phyloP scores from a whole-genome alignment of 2,329 filamentous ascomycete species.

The Pseudophaeomoniella oleicola region DNA sequence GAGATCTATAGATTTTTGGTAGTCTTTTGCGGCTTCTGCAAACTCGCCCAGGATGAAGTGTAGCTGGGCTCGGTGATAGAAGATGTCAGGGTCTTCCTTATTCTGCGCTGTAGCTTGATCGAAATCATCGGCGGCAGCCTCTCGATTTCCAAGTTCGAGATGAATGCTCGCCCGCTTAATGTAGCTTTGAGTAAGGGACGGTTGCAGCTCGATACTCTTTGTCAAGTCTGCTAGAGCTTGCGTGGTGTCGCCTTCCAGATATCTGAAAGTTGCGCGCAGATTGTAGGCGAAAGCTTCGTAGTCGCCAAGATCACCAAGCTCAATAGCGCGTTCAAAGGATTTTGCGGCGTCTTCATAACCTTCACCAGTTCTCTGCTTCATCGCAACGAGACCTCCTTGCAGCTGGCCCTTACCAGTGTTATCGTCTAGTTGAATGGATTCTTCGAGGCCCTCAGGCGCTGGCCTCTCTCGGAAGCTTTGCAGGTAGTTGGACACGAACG shows the following conservation, averaged over 20 bases:
- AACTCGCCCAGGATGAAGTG: conserved; percentile 97
- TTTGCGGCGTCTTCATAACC: conserved; percentile 79
- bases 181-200: conserved; percentile 82
- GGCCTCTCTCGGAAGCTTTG: conserved; percentile 87
- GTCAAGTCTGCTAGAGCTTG: conserved; percentile 73
- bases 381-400: conserved; percentile 64
- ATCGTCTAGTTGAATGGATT: conserved; percentile 61
- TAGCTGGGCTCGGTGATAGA: conserved; percentile 95
- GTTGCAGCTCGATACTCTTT: conserved; percentile 83
- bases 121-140: conserved; percentile 80
- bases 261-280: conserved; percentile 90
- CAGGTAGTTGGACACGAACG: conserved; percentile 96
- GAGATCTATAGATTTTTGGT: conserved; percentile 97
- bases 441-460: conserved; percentile 68
- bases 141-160: conserved; percentile 75
- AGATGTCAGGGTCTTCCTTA: conserved; percentile 84
- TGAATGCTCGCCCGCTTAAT: conserved; percentile 99
- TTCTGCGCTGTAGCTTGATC: conserved; percentile 73
- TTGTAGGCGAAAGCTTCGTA: conserved; percentile 89
- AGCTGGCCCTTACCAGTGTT: conserved; percentile 73
- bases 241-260: conserved; percentile 75
- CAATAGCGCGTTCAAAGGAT: conserved; percentile 77
- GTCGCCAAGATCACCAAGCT: conserved; percentile 64
- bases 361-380: conserved; percentile 76
- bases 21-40: conserved; percentile 87